Evolutionary conservation across 2,329 filamentous ascomycete species (phyloP).

Genomic region (Arthrinium phaeospermum): DNA sequence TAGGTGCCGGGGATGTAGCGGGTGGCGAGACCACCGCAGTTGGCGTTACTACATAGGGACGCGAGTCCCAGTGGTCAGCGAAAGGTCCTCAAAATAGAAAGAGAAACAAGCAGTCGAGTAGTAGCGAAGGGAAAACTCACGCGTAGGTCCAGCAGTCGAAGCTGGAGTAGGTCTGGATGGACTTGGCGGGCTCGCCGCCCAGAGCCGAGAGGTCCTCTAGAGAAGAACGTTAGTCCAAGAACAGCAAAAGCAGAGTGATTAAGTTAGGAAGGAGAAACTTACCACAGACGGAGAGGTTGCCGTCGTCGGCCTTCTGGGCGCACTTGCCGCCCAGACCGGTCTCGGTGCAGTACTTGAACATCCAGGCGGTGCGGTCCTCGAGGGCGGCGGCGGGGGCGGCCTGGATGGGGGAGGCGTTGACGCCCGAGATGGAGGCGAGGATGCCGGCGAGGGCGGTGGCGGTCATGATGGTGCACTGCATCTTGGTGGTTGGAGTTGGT

Average conservation of each 20-base stretch:
- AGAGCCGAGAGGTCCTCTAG: not conserved
- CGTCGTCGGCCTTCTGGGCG: not conserved
- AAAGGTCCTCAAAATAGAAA: not conserved
- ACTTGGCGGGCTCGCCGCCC: not conserved
- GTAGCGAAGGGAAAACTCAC: not conserved
- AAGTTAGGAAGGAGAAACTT: not conserved
- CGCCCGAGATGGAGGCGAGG: not conserved
- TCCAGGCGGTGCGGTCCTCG: not conserved
- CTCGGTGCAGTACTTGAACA: not conserved
- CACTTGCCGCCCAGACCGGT: not conserved
- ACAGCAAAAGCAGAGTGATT: not conserved
- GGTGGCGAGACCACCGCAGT: not conserved
- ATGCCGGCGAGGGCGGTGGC: not conserved
- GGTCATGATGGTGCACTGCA: not conserved
- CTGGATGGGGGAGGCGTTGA: not conserved
- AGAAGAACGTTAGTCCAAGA: not conserved
- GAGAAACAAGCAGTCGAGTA: not conserved
- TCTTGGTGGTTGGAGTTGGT: not conserved
- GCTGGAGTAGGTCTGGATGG: not conserved
- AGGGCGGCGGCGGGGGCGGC: not conserved
- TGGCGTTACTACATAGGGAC: not conserved
- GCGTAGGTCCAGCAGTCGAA: constrained; percentile 16
- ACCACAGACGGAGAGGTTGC: not conserved
- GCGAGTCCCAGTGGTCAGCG: not conserved
- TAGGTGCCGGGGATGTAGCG: not conserved